phyloP scores from a whole-genome alignment of 2,329 filamentous ascomycete genomes.

The Aspergillus quadricinctus region DNA sequence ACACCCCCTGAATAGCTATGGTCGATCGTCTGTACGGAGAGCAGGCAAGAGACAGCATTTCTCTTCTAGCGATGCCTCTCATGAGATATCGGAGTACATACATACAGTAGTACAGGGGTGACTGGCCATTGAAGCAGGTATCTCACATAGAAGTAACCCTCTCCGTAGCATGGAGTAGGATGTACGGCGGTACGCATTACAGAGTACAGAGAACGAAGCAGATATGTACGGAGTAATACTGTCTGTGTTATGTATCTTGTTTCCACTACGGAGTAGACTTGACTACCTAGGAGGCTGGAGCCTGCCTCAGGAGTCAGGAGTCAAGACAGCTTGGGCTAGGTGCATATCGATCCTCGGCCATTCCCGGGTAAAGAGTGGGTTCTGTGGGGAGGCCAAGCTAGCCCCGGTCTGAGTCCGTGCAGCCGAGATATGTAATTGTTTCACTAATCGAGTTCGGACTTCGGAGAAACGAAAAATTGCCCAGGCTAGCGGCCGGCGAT shows the following conservation, averaged over 20 bases:
- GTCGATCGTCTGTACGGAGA: background rate
- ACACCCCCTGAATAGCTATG: background rate
- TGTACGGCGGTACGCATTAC: background rate
- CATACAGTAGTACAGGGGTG: background rate
- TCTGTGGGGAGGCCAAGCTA: slow-evolving; percentile 3
- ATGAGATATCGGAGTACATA: background rate
- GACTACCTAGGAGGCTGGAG: too few relatives aligned
- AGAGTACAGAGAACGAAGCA: background rate
- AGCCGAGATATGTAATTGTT: slow-evolving; percentile 34
- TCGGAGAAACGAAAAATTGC: background rate
- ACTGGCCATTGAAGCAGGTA: background rate
- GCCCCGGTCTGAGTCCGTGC: slow-evolving; percentile 25
- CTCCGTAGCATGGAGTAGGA: background rate
- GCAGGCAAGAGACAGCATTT: background rate
- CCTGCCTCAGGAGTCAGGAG: background rate
- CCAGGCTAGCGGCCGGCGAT: background rate
- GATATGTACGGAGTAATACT: background rate
- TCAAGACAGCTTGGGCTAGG: background rate
- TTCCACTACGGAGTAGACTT: too few relatives aligned
- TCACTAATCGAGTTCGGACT: slow-evolving; percentile 12
- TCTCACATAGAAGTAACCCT: background rate
- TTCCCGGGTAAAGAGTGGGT: slow-evolving; percentile 21
- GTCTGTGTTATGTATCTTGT: background rate
- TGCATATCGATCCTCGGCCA: slow-evolving; percentile 14
- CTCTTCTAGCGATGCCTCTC: background rate